Evolutionary conservation across 148 eudicot species (phyloP), one percentile per base, ranked within the genome.

Genomic region (Simmondsia chinensis): DNA sequence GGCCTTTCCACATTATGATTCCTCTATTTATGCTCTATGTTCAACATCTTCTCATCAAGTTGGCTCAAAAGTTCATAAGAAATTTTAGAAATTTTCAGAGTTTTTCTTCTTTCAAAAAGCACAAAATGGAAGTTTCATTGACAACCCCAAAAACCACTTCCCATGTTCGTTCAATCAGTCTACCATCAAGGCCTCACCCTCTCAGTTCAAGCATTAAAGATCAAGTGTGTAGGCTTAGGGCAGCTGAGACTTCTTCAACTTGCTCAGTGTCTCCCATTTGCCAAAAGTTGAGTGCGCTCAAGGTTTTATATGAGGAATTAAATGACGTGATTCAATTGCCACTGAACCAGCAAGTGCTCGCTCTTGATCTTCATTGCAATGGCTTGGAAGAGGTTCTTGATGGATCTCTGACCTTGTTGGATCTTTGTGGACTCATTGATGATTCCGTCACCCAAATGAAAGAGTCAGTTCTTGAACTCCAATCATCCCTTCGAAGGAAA

Each of bases 401-500:
- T 25, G 70, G 69, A 28, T 66, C 64, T 36, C 53, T 75, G 20
- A n/a, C 20, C n/a, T 33, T 65, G 19, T 25, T 69, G 18, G 80
- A 74, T 18, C 23, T 57, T 7, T 65, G 72, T 32, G 56, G 44
- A 7, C 10, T 46, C 7, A 26, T 54, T 2, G 48, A 44, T 8
- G 66, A 75, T 15, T 46, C 42, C 11, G 26, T 66, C 9, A 47
- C 47, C 7, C 39, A 20, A 7, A 46, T 57, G 43, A 67, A 60
- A 26, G 68, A 50, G 28, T 43, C 57, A 9, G 31, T 75, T 9
- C 46, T 60, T 16, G 65, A 60, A 3, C 73, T 75, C 13, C 33
- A 71, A 32, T 71, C 77, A 16, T 62, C 77, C 10, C 43, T 75
- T 5, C 48, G 71, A 16, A 54, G 77, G 31, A 62, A 56, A 50